phyloP scores from a whole-genome alignment of 2,329 filamentous ascomycete genomes.

The Hypoxylon sp. region DNA sequence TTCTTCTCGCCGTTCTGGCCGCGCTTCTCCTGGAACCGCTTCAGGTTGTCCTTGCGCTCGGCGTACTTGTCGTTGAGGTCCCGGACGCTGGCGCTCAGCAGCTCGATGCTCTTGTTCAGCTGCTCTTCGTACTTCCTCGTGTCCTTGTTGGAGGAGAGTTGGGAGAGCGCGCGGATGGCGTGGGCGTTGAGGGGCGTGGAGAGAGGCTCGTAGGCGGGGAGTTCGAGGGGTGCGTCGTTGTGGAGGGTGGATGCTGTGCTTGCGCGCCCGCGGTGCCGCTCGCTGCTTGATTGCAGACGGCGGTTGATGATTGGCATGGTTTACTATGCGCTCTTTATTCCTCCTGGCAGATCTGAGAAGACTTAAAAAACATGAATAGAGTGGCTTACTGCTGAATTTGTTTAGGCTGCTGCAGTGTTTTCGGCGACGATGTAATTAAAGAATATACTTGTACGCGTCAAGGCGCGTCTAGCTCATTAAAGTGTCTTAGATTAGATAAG shows the following conservation, averaged over 20 bases:
- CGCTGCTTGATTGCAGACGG: constrained; percentile 41
- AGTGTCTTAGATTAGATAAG: constrained; percentile 28
- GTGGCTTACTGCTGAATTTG: not conserved
- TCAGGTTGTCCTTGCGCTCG: constrained; percentile 54
- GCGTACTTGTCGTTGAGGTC: constrained; percentile 63
- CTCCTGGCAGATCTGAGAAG: not conserved
- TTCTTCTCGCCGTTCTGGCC: constrained; percentile 54
- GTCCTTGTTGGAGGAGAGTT: constrained; percentile 59
- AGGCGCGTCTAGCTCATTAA: constrained; percentile 28
- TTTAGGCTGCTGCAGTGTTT: not conserved
- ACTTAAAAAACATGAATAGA: not conserved
- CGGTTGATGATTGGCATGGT: constrained; percentile 37
- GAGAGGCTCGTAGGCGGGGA: constrained; percentile 67
- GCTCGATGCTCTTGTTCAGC: constrained; percentile 59
- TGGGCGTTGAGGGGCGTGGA: constrained; percentile 59
- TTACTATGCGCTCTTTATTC: not conserved
- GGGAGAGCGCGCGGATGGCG: constrained; percentile 57
- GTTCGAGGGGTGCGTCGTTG: constrained; percentile 45
- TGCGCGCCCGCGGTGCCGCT: constrained; percentile 32
- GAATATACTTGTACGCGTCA: constrained; percentile 31
- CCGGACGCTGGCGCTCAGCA: constrained; percentile 61
- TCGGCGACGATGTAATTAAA: not conserved
- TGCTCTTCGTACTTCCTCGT: constrained; percentile 61
- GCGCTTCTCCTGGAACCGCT: constrained; percentile 54
- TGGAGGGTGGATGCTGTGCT: constrained; percentile 30